These are phyloP conservation scores for Didymosphaeria variabile DNA, from an alignment of 2,329 filamentous ascomycete genomes.

Conservation along the genomic window DNA sequence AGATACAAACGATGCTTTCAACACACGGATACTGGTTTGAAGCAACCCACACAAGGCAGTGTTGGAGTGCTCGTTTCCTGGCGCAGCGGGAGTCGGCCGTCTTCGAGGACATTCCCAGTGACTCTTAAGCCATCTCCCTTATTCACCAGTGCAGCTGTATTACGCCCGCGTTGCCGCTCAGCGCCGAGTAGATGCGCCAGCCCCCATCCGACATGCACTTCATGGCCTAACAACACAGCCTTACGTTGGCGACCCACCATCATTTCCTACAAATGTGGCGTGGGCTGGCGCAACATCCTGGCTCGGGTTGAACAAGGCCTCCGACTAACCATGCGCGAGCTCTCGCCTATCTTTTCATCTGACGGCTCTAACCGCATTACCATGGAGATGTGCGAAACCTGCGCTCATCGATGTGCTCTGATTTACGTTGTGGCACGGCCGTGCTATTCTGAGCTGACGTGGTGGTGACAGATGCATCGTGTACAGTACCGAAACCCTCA, in stretches of 20 bases:
- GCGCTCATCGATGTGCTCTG: background rate
- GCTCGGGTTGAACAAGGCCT: background rate
- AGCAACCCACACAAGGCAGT: background rate
- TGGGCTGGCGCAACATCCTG: background rate
- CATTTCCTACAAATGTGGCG: conserved; percentile 1
- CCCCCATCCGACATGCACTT: background rate
- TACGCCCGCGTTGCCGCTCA: conserved; percentile 2
- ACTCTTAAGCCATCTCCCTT: background rate
- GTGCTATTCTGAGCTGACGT: conserved; percentile 13
- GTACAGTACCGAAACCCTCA: conserved; percentile 6
- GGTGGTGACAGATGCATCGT: background rate
- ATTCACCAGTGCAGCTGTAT: background rate
- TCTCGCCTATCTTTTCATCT: conserved; percentile 1
- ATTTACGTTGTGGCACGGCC: background rate
- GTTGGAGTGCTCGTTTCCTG: background rate
- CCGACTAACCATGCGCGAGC: background rate
- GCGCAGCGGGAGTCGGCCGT: background rate
- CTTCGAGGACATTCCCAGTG: background rate
- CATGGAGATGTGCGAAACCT: background rate
- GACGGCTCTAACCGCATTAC: background rate
- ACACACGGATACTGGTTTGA: background rate
- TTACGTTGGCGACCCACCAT: conserved; percentile 2
- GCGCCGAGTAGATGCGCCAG: conserved; percentile 2
- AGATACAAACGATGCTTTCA: background rate
- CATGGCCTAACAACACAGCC: background rate